These are phyloP conservation scores for Dovyalis caffra DNA, from an alignment of 345 rosid genomes.

Conservation along the genomic window DNA sequence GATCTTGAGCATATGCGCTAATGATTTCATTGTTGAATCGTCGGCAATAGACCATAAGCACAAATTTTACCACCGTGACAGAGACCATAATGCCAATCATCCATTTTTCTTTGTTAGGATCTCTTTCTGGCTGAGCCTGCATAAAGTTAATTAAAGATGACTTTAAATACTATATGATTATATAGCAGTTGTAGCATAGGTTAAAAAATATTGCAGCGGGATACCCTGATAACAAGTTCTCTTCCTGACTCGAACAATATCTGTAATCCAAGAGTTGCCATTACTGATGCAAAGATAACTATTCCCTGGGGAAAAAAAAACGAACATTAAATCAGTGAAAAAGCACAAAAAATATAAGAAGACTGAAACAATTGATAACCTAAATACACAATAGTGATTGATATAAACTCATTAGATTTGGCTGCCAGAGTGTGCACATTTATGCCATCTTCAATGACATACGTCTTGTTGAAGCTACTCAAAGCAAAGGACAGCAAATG, in stretches of 20 bases:
- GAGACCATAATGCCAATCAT: conserved; percentile 60
- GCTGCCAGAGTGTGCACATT: not conserved
- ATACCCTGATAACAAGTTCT: conserved; percentile 41
- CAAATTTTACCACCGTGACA: conserved; percentile 42
- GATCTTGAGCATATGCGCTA: conserved; percentile 54
- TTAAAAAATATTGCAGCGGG: not conserved
- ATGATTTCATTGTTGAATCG: conserved; percentile 44
- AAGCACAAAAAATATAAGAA: not conserved
- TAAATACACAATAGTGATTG: not conserved
- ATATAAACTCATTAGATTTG: not conserved
- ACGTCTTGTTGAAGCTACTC: not conserved
- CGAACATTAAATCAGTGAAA: not conserved
- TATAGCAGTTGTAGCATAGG: not conserved
- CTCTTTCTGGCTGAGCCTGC: conserved; percentile 48
- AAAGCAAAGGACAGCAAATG: not conserved
- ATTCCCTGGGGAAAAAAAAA: conserved; percentile 42
- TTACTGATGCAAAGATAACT: conserved; percentile 51
- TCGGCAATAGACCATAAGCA: conserved; percentile 38
- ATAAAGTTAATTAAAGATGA: not conserved
- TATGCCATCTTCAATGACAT: not conserved
- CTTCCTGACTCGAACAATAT: conserved; percentile 56
- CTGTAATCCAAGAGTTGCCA: conserved; percentile 60
- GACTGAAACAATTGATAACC: not conserved
- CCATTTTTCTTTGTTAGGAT: conserved; percentile 49
- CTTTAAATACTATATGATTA: not conserved